These are phyloP conservation scores for Magnusiomyces clavatus DNA, from an alignment of 1,139 yeast species.

Conservation along the genomic window DNA sequence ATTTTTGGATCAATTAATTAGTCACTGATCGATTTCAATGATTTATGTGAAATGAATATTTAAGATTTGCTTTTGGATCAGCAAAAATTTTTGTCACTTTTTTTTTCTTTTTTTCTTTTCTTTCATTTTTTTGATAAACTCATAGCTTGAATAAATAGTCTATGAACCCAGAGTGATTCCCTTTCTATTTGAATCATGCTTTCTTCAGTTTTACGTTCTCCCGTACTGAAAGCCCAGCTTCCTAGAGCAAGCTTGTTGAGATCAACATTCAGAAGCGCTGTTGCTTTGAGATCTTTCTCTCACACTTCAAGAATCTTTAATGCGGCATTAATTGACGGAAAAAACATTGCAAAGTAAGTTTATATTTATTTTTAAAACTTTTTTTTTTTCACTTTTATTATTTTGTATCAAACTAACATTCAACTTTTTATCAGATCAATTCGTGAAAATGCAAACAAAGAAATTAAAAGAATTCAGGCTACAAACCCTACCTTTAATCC, in stretches of 20 bases:
- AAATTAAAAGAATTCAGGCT: constrained; percentile 48
- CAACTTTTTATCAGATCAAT: constrained; percentile 50
- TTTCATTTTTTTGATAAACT: not conserved
- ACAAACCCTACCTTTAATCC: constrained; percentile 63
- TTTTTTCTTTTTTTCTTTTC: not conserved
- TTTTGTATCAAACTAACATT: constrained; percentile 39
- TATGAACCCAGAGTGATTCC: too few relatives aligned
- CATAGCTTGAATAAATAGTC: not conserved
- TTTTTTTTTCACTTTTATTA: constrained; percentile 7
- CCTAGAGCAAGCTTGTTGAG: not conserved
- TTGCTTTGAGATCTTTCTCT: constrained; percentile 11
- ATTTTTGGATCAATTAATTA: too few relatives aligned
- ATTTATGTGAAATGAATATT: too few relatives aligned
- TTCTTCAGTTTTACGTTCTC: not conserved
- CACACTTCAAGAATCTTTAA: constrained; percentile 12
- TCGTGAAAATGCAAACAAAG: constrained; percentile 33
- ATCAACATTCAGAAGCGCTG: not conserved
- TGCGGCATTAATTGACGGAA: constrained; percentile 55
- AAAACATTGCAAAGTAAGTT: constrained; percentile 48
- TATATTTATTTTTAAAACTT: not conserved
- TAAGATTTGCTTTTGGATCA: too few relatives aligned
- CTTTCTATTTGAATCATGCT: not conserved
- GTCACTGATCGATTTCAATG: too few relatives aligned
- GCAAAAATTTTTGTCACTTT: too few relatives aligned
- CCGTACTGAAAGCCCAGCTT: not conserved